These are phyloP conservation scores for Aureobasidium sp. DNA, from an alignment of 2,329 filamentous ascomycete genomes.

Conservation along the genomic window DNA sequence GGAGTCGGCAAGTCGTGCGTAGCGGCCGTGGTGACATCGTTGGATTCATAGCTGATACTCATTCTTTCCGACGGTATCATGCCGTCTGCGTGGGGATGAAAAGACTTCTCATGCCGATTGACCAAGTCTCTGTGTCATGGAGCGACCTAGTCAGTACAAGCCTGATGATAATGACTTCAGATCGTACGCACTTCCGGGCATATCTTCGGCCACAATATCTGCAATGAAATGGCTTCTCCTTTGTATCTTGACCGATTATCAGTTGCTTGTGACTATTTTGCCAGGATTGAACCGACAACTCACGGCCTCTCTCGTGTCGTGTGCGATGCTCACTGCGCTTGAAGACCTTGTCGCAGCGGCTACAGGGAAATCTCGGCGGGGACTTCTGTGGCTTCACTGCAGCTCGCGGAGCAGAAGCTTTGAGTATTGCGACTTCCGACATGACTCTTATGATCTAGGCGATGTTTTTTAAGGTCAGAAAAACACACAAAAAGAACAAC, in stretches of 20 bases:
- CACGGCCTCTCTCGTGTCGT: background rate
- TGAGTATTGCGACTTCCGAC: background rate
- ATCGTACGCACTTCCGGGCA: background rate
- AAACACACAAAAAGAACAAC: background rate
- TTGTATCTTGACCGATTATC: background rate
- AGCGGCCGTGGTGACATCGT: background rate
- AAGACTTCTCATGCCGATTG: conserved; percentile 9
- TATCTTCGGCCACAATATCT: background rate
- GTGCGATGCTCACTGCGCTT: background rate
- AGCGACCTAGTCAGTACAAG: background rate
- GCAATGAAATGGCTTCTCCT: background rate
- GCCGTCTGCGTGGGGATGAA: conserved; percentile 13
- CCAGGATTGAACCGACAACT: background rate
- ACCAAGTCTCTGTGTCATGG: conserved; percentile 9
- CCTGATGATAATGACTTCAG: background rate
- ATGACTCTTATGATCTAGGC: background rate
- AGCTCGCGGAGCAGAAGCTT: background rate
- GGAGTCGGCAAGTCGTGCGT: background rate
- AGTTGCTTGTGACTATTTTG: background rate
- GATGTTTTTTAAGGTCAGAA: too few species aligned
- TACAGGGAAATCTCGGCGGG: background rate
- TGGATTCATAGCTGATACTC: background rate
- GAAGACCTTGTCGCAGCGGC: background rate
- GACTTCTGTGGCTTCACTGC: background rate
- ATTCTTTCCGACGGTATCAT: background rate